These are phyloP conservation scores for Xylariaceae sp. DNA, from an alignment of 2,329 filamentous ascomycete species.

Conservation along the genomic window DNA sequence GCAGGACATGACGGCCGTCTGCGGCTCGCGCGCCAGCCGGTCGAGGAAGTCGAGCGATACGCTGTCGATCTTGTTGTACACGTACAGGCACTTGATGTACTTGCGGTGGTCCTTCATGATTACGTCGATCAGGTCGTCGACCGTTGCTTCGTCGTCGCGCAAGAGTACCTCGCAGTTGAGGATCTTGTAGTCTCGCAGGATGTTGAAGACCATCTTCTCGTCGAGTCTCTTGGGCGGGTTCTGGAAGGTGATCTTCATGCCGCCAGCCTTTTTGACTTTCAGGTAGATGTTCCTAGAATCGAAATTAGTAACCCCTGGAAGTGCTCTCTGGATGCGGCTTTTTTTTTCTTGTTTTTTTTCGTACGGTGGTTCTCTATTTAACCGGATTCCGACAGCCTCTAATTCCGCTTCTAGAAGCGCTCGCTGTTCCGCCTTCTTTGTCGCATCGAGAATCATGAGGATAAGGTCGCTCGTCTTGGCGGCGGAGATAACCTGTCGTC, in stretches of 20 bases:
- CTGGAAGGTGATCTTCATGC: constrained; percentile 98
- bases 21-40: constrained; percentile 81
- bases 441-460: constrained; percentile 94
- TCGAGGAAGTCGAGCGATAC: constrained; percentile 92
- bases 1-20: constrained; percentile 96
- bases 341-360: constrained; percentile 28
- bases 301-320: constrained; percentile 2
- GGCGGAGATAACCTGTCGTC: constrained; percentile 92
- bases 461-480: constrained; percentile 98
- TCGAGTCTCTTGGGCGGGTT: constrained; percentile 83
- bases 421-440: constrained; percentile 91
- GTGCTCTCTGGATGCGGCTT: neutral
- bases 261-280: constrained; percentile 90
- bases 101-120: constrained; percentile 99
- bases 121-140: constrained; percentile 98
- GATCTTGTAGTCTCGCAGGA: constrained; percentile 96
- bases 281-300: constrained; percentile 81
- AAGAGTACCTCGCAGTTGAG: constrained; percentile 95
- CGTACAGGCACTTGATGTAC: constrained; percentile 91
- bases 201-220: constrained; percentile 98
- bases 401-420: constrained; percentile 84
- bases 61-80: constrained; percentile 99
- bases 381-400: constrained; percentile 87
- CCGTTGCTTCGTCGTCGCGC: constrained; percentile 88
- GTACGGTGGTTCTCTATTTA: constrained; percentile 87